Percentiles rank a stretch among this genome's conserved stretches.
phyloP scores from a whole-genome alignment of 2,329 filamentous ascomycete genomes.

The Claviceps sp. region DNA sequence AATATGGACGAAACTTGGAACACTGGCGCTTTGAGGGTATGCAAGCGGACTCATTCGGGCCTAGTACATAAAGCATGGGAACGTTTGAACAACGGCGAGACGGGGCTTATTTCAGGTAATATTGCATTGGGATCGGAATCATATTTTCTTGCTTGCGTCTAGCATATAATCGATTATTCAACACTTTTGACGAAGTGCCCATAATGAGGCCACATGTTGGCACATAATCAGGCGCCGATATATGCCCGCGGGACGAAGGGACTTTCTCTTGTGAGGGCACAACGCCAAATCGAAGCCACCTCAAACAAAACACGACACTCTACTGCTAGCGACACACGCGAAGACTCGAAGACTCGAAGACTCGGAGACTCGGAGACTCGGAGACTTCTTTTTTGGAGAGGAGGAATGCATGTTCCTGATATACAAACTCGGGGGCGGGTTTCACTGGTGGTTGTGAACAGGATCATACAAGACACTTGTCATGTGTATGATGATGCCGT shows the following conservation, averaged over 20 bases:
- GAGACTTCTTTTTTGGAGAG: background rate
- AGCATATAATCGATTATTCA: conserved; percentile 18
- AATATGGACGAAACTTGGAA: conserved; percentile 20
- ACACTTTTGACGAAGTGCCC: conserved; percentile 1
- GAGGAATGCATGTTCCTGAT: background rate
- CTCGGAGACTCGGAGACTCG: background rate
- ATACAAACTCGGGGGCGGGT: background rate
- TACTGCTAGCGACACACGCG: background rate
- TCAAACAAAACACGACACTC: background rate
- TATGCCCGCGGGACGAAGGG: background rate
- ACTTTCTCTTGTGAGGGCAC: background rate
- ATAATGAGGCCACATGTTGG: background rate
- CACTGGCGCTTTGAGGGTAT: conserved; percentile 15
- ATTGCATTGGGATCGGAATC: conserved; percentile 31
- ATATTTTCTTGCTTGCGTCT: conserved; percentile 14
- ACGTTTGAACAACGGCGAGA: conserved; percentile 14
- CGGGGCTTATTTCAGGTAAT: conserved; percentile 30
- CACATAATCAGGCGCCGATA: background rate
- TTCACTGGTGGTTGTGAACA: background rate
- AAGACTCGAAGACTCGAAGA: too few species aligned
- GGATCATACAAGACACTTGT: conserved; percentile 2
- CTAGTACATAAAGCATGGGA: conserved; percentile 23
- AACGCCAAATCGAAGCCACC: background rate
- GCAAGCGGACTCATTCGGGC: conserved; percentile 15
- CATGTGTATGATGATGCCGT: background rate